Percentiles rank a stretch among this genome's conserved stretches.
Evolutionary conservation across 306 rosid genomes (phyloP).

Genomic region (Citrullus mucosospermus): DNA sequence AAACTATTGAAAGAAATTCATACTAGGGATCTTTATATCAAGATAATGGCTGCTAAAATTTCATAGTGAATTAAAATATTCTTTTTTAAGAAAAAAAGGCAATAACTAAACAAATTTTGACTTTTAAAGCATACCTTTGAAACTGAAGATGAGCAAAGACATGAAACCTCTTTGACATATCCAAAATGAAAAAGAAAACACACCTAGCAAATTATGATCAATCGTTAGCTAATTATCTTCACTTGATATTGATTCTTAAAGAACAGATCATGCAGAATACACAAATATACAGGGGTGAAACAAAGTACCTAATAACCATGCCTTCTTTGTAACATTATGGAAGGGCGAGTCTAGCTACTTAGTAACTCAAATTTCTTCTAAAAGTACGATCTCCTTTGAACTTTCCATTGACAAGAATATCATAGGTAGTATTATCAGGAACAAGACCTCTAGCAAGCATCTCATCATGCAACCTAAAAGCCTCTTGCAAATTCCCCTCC

Average conservation of each 20-base stretch:
- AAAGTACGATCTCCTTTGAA: background rate
- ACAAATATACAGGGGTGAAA: background rate
- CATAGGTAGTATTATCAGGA: conserved; percentile 47
- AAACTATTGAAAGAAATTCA: background rate
- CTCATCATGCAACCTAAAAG: conserved; percentile 70
- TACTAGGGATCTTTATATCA: background rate
- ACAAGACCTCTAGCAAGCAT: conserved; percentile 72
- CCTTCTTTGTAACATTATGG: background rate
- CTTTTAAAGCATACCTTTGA: background rate
- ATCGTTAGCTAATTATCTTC: background rate
- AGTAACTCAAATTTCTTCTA: conserved; percentile 1
- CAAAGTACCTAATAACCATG: background rate
- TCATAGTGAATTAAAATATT: background rate
- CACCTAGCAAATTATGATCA: background rate
- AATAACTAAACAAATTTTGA: background rate
- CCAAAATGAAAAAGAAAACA: background rate
- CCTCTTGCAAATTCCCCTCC: conserved; percentile 57
- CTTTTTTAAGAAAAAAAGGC: background rate
- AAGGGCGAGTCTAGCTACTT: background rate
- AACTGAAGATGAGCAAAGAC: background rate
- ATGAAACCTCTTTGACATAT: background rate
- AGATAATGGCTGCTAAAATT: background rate
- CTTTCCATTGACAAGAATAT: conserved; percentile 49
- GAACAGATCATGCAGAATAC: background rate
- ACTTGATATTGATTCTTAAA: background rate